Evolutionary conservation across 139 green algal genomes (phyloP), one percentile per base, ranked within the genome.

Genomic region (Coccomyxa sp.): DNA sequence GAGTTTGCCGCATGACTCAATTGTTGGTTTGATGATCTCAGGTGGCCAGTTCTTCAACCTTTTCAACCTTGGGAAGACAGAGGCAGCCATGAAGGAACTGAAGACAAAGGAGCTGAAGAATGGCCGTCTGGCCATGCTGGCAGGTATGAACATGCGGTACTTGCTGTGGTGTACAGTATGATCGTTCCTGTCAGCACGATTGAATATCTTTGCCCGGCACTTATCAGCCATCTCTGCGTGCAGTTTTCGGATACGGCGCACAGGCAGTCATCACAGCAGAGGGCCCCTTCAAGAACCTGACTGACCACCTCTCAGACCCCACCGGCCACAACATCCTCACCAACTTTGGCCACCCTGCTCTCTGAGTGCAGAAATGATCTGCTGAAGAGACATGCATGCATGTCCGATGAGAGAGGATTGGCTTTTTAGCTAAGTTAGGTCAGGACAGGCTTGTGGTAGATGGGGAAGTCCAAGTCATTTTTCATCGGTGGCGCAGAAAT

Each of bases 61-160:
- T 80, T 89, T 96, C 85, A 93, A 93, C 89, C 88, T 98, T 68
- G 96, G 93, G 66, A 92, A 93, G 88, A 94, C 92, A 84, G 88
- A 86, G 85, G 90, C 88, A 82, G 90, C 88, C 32, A 90, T 98
- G 90, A 95, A 95, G 83, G 91, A 91, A 82, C 88, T 98, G 74
- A 93, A 96, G 91, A 90, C 90, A 21, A 99, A 98, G 88, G 97
- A 99, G 94, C 88, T 99, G 74, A 97, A 98, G 91, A 98, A 99
- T 88, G 97, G 96, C 45, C 86, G 94, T 38, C 84, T 97, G 83
- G 89, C 85, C 28, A 92, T 92, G 88, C 67, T 89, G 78, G 92
- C 87, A 15, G n/a, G 77, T 25, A 32, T 83, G 30, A 9, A 9
- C 10, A 27, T 27, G 66, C 38, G 38, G 38, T 51, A 51, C 38